phyloP scores from a whole-genome alignment of 306 rosid genomes.

The Senna tora region DNA sequence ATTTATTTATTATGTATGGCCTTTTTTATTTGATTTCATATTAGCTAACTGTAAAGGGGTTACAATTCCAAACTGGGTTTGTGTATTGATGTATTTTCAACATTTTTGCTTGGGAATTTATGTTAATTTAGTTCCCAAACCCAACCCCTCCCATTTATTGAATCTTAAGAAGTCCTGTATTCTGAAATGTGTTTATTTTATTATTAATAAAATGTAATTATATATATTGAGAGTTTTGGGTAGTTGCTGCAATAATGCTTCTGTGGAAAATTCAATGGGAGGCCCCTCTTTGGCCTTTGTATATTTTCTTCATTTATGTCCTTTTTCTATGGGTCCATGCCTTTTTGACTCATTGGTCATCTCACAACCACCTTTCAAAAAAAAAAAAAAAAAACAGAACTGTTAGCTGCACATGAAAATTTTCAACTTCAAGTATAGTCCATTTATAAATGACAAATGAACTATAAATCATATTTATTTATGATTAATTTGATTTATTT shows the following conservation, averaged over 20 bases:
- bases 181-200: background rate
- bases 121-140: background rate
- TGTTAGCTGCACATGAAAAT: too few relatives aligned
- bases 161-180: background rate
- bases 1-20: background rate
- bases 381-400: too few relatives aligned
- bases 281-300: background rate
- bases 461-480: too few relatives aligned
- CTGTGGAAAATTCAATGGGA: background rate
- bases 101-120: background rate
- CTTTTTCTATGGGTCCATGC: background rate
- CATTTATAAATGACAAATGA: too few relatives aligned
- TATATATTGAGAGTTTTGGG: background rate
- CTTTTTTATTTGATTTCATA: background rate
- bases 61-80: background rate
- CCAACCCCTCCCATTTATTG: background rate
- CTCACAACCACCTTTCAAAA: too few relatives aligned
- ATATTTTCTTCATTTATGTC: background rate
- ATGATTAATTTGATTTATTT: too few relatives aligned
- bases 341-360: background rate
- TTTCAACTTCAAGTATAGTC: too few relatives aligned
- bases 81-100: background rate
- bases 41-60: constrained; percentile 19
- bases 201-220: background rate
- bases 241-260: background rate